Percentiles rank a stretch among this genome's conserved stretches.
Conservation (phyloP, 352 stramenopile genomes). For the Phytophthora cactorum region DNA sequence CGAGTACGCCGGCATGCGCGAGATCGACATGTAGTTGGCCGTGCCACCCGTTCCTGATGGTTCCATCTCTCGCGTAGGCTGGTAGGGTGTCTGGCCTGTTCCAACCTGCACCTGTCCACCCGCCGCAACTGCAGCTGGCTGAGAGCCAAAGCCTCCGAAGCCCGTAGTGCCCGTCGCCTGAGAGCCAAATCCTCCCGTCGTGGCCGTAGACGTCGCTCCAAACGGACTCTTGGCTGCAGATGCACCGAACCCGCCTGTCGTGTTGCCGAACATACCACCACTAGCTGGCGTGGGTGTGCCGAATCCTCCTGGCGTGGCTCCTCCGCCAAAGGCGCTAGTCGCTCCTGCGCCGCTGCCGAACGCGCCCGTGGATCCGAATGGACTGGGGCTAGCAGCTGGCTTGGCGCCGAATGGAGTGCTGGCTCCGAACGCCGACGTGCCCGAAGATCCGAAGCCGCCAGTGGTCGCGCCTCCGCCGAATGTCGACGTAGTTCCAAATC, state of each 20-base stretch:
- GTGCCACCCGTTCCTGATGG: slow-evolving; percentile 59
- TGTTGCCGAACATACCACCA: slow-evolving; percentile 54
- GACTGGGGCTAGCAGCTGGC: slow-evolving; percentile 58
- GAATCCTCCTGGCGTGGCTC: slow-evolving; percentile 40
- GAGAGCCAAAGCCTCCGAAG: slow-evolving; percentile 51
- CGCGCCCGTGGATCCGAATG: slow-evolving; percentile 62
- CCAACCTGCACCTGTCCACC: slow-evolving; percentile 60
- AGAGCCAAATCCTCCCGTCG: slow-evolving; percentile 57
- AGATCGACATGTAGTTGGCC: slow-evolving; percentile 74
- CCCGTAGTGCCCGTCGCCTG: slow-evolving; percentile 36
- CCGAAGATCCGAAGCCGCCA: slow-evolving; percentile 35
- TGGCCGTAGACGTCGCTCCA: slow-evolving; percentile 39
- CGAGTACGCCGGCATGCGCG: slow-evolving; percentile 67
- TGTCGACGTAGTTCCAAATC: slow-evolving; percentile 48
- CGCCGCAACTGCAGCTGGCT: slow-evolving; percentile 18
- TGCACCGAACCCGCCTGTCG: slow-evolving; percentile 42
- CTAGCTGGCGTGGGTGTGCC: slow-evolving; percentile 36
- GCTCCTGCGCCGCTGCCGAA: slow-evolving; percentile 53
- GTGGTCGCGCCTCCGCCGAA: slow-evolving; percentile 26
- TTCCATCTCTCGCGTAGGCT: slow-evolving; percentile 68
- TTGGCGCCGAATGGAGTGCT: slow-evolving; percentile 66
- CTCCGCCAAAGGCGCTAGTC: slow-evolving; percentile 48
- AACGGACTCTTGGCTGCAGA: slow-evolving; percentile 60
- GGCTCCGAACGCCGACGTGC: slow-evolving; percentile 46
- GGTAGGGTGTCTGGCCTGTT: slow-evolving; percentile 76